A percentile compares a stretch with the other conserved stretches of the same genome.
Conservation (phyloP, 148 eudicot species). For the Persicaria maculosa region DNA sequence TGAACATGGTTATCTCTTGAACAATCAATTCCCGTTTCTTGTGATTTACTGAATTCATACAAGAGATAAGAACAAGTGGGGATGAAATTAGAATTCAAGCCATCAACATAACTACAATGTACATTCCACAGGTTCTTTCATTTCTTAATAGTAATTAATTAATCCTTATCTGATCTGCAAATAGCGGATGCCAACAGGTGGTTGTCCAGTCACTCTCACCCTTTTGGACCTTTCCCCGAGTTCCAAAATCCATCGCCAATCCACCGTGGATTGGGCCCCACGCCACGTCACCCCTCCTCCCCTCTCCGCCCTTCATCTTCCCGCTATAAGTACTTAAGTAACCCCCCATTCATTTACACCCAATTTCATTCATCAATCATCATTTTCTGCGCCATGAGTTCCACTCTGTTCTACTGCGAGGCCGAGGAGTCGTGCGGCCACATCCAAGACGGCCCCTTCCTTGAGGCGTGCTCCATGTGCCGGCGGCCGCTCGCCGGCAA, state of each 20-base stretch:
- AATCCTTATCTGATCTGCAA: slow-evolving; percentile 4
- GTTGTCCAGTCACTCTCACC: background rate
- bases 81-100: too few species aligned
- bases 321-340: background rate
- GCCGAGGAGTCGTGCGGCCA: background rate
- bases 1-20: too few species aligned
- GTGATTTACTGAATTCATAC: too few species aligned
- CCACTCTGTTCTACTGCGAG: slow-evolving; percentile 8
- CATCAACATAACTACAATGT: too few species aligned
- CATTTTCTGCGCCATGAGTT: background rate
- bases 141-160: background rate
- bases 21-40: too few species aligned
- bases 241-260: background rate
- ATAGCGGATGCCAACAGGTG: background rate
- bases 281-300: slow-evolving; percentile 9
- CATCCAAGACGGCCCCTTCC: background rate
- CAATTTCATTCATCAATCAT: background rate
- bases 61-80: too few species aligned
- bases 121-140: too few species aligned
- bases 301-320: background rate
- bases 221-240: background rate
- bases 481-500: background rate
- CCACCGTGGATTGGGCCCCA: slow-evolving; percentile 7
- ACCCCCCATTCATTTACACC: background rate
- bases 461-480: slow-evolving; percentile 6